Base-by-base conservation (phyloP, 345 rosid genomes). In the Corchorus capsularis region DNA sequence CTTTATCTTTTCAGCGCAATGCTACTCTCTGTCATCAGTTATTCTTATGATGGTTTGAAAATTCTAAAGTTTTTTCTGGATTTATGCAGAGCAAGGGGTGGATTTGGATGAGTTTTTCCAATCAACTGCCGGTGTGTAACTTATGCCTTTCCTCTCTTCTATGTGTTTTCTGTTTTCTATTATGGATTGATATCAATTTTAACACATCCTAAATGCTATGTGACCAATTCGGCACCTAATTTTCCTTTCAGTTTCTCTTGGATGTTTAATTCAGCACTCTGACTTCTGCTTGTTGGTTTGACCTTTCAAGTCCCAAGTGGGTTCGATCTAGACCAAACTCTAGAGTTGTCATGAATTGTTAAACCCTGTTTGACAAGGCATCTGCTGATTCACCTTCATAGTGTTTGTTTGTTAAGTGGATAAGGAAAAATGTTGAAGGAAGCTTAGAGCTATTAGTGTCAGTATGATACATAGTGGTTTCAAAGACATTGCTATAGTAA, bases 31-130 rank as follows among this genome's bases (percentile, higher is more conserved):
- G 45, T 11, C 73, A 52, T 50, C 34, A 50, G 14, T 68, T 27
- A 53, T 35, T 53, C 10, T 53, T 35, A 52, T n/a, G 15, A 27
- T 16, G 20, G 41, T 56, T 2, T 43, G 16, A 41, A 76, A 61
- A 82, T 66, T 63, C 75, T 88, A 67, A 83, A 74, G 47, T 75
- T 35, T 27, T 63, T 22, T 66, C 53, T 45, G 43, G 75, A 53
- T 82, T 82, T 74, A 12, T 67, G 84, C 93, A 95, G 99, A 85
- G 80, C 98, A 95, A 92, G 97, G 90, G 78, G 89, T 73, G 82
- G 92, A 95, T 85, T 80, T 95, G 68, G 93, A 95, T 2, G 99
- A 95, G 87, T 95, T 95, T 89, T 95, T 95, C 77, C 81, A 78
- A 82, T 92, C 99, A 79, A 93, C 99, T 50, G 88, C 92, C 60